Evolutionary conservation across 116 monocot species (phyloP), one percentile per base, ranked within the genome.

Genomic region (Phalaenopsis hybrid): DNA sequence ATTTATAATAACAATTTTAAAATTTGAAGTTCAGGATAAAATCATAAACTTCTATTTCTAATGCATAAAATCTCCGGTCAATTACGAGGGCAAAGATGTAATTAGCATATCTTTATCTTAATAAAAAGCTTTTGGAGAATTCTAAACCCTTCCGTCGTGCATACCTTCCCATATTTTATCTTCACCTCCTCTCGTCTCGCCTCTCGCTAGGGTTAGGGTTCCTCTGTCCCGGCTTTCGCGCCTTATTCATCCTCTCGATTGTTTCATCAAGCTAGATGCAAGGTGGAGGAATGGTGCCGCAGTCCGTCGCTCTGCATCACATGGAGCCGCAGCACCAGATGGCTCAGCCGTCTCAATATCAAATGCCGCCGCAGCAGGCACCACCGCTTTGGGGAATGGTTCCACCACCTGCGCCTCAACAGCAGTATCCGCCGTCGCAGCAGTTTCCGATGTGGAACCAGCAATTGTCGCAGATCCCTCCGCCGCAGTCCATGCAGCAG

Each of bases 391-490:
- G 86, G 89, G 77, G 80, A 15, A 81, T 83, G 88, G 78, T 86
- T 21, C 83, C 87, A 17, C 81, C 82, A 17, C 82, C 78, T 1
- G 81, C 46, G 46, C 80, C 80, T 50, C 73, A 76, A 21, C 87
- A 57, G 77, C 74, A 88, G 37, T 78, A 89, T 12, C 89, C 76
- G 10, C 63, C 74, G 20, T 50, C 67, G 50, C 85, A 76, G 52
- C 85, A 82, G 45, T 77, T 78, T 74, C 81, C 88, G 34, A 87
- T 86, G 84, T 89, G 88, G 92, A 80, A 77, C 75, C 92, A 86
- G 85, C 92, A 89, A 78, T 86, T 86, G 2, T 85, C 87, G 16
- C 90, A 88, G 88, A 83, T 88, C 75, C 86, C 85, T 15, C 90
- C 87, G 41, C 88, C 85, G 65, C 84, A 78, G 78, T 84, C 82